phyloP scores from a whole-genome alignment of 192 early-diverging fungal species.

The Coemansia sp. region DNA sequence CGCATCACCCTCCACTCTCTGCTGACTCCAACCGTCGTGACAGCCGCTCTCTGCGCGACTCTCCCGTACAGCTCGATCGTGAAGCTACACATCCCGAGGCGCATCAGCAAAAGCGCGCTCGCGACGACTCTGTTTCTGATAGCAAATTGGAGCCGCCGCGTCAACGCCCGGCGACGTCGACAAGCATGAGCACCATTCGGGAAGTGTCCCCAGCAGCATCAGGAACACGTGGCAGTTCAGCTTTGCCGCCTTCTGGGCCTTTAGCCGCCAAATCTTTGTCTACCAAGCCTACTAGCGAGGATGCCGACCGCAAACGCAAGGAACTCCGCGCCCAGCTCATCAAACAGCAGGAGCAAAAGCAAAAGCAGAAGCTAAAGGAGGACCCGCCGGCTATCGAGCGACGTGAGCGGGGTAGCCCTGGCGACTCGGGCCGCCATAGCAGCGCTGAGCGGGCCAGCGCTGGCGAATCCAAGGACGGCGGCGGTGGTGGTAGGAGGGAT shows the following conservation, averaged over 20 bases:
- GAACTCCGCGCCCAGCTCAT: conserved; percentile 51
- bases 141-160: conserved; percentile 24
- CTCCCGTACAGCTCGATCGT: conserved; percentile 24
- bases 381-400: not conserved
- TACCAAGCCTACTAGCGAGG: conserved; percentile 31
- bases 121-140: conserved; percentile 19
- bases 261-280: conserved; percentile 9
- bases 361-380: conserved; percentile 28
- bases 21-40: conserved; percentile 30
- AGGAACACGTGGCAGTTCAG: not conserved
- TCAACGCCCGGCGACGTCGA: conserved; percentile 21
- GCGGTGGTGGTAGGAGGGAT: conserved; percentile 7
- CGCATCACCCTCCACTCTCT: not conserved
- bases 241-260: not conserved
- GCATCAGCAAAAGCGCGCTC: conserved; percentile 18
- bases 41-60: conserved; percentile 29
- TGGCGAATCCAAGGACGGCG: conserved; percentile 5
- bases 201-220: conserved; percentile 1
- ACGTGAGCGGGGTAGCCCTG: conserved; percentile 14
- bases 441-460: conserved; percentile 13
- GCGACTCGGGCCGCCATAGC: conserved; percentile 17
- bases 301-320: conserved; percentile 38
- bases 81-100: conserved; percentile 14
- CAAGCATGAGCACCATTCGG: conserved; percentile 5
- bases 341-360: conserved; percentile 54